Evolutionary conservation across 148 eudicot species (phyloP).

Genomic region (Pouteria glomerata): DNA sequence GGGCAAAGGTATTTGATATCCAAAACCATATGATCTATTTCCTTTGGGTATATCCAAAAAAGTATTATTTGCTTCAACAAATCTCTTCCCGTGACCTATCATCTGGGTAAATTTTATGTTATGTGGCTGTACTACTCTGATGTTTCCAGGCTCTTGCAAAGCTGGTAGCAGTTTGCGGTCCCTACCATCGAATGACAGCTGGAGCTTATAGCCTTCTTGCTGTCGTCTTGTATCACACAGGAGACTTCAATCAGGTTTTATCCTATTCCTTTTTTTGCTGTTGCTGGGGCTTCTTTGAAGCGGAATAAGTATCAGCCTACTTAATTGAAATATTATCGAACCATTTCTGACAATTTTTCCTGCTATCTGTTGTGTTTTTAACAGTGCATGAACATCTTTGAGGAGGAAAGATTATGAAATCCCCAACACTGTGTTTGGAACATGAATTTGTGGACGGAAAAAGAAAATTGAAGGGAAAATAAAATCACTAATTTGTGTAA

Average conservation of each 20-base stretch:
- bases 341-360: not conserved
- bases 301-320: not conserved
- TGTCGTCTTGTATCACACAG: conserved; percentile 96
- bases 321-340: not conserved
- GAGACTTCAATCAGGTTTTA: conserved; percentile 97
- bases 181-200: conserved; percentile 99
- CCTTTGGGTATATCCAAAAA: not conserved
- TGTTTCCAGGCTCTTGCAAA: conserved; percentile 87
- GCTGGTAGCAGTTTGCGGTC: conserved; percentile 98
- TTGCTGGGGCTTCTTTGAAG: conserved; percentile 1
- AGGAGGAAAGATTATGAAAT: no score
- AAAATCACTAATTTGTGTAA: no score
- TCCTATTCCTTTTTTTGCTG: conserved; percentile 11
- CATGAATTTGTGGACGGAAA: no score
- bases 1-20: conserved; percentile 70
- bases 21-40: not conserved
- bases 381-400: not conserved
- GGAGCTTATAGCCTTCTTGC: conserved; percentile 99
- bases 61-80: not conserved
- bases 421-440: no score
- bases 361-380: not conserved
- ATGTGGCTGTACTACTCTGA: conserved; percentile 11
- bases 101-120: not conserved
- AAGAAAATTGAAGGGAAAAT: no score
- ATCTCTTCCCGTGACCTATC: not conserved